Evolutionary conservation across 2,329 filamentous ascomycete species (phyloP), one percentile per base, ranked within the genome.

Genomic region (Calonectria honghensis): DNA sequence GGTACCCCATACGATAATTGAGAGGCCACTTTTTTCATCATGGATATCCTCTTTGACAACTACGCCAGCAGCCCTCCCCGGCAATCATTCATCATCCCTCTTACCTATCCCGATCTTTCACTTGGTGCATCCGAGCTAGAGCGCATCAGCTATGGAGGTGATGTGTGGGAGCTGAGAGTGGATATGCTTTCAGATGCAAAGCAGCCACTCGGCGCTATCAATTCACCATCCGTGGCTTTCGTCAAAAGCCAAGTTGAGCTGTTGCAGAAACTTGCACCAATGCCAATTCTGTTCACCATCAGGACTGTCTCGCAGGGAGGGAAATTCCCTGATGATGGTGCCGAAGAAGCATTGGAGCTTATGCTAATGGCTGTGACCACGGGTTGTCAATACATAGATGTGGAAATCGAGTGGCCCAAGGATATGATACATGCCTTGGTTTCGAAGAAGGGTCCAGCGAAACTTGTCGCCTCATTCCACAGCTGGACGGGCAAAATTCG

Each of bases 241-340:
- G 45, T 70, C 11, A 41, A 45, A 32, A 41, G 48, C 50, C 69
- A 72, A 59, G 29, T 72, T 13, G 5, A 50, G 11, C 27, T 48
- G 2, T 20, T 72, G 16, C 69, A 66, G 14, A 10, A n/a, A 2
- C 3, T 66, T 37, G 57, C 69, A 1, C 29, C 32, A 32, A 20
- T 72, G 48, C 69, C 69, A 9, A 72, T 72, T 37, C 50, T 72
- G 10, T 72, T 66, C 29, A 66, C 61, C 27, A 66, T 71, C 27
- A 39, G 69, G 16, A 72, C 61, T 7, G 20, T 20, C 13, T 66
- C 69, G 10, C 69, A 66, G 16, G 69, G 69, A 18, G 61, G 61
- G 1, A 66, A 72, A 24, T 72, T 66, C 24, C 69, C 69, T 5
- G 69, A 72, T 11, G 20, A 37, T n/a, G 69, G 61, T 6, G 48